Percentiles rank a stretch among this genome's conserved stretches.
These are phyloP conservation scores for Gossypium herbaceum DNA, from an alignment of 345 rosid genomes.

Conservation along the genomic window DNA sequence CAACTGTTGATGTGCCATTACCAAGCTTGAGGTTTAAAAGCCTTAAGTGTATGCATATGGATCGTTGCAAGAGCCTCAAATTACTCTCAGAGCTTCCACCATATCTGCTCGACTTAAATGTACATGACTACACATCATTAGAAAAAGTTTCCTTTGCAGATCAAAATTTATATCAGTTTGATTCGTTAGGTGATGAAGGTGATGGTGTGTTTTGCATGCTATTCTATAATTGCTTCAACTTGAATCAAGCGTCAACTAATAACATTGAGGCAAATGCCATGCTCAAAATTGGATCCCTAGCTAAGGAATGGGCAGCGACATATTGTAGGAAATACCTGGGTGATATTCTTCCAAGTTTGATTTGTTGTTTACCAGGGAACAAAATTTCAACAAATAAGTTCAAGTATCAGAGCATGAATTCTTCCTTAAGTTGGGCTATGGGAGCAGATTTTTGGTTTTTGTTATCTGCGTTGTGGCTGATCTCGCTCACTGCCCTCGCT, in stretches of 20 bases:
- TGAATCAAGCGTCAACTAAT: too few relatives aligned
- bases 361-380: background rate
- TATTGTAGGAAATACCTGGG: too few relatives aligned
- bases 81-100: background rate
- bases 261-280: too few relatives aligned
- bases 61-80: background rate
- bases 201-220: background rate
- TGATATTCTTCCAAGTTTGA: background rate
- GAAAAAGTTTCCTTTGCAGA: background rate
- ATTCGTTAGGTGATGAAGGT: background rate
- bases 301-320: too few relatives aligned
- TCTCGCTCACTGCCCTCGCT: rapidly evolving
- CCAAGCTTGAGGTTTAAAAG: too few relatives aligned
- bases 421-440: background rate
- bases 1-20: too few relatives aligned
- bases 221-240: background rate
- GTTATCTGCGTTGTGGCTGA: background rate
- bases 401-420: background rate
- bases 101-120: background rate
- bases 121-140: background rate
- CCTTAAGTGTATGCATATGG: too few relatives aligned
- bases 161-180: background rate
- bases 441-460: background rate
- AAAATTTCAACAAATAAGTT: background rate
- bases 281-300: too few relatives aligned